phyloP scores from a whole-genome alignment of 495 filamentous ascomycete genomes.

The Barbatosphaeria neglecta region DNA sequence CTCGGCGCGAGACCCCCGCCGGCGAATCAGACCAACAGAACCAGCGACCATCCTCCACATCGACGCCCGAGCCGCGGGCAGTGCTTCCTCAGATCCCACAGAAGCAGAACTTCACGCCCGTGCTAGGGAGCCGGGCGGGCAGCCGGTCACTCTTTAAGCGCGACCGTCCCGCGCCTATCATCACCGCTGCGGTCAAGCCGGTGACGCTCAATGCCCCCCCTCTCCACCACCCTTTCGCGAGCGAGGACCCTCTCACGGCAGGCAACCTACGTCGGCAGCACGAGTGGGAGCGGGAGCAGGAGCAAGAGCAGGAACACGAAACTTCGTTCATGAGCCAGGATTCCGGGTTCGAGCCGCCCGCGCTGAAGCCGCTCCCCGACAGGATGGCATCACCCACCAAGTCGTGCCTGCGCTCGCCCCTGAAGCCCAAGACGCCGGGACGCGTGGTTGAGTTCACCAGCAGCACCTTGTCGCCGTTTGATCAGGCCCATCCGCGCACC shows the following conservation, averaged over 20 bases:
- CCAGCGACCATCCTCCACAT: slow-evolving; percentile 11
- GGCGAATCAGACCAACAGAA: background rate
- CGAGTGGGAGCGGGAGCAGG: background rate
- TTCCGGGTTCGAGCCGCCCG: slow-evolving; percentile 1
- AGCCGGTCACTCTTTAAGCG: slow-evolving; percentile 20
- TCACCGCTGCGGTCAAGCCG: background rate
- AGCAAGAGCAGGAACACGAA: background rate
- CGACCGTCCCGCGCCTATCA: slow-evolving; percentile 1
- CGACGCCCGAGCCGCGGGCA: slow-evolving; percentile 15
- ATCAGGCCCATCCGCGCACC: slow-evolving; percentile 17
- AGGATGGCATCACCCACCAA: slow-evolving; percentile 35
- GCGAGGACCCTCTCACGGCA: too few species aligned
- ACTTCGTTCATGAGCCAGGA: slow-evolving; percentile 3
- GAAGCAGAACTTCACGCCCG: slow-evolving; percentile 40
- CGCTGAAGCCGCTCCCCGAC: slow-evolving; percentile 13
- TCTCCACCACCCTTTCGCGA: background rate
- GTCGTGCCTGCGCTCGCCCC: slow-evolving; percentile 38
- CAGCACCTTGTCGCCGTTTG: slow-evolving; percentile 21
- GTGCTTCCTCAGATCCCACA: slow-evolving; percentile 24
- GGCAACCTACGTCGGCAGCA: too few species aligned
- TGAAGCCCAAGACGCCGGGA: slow-evolving; percentile 36
- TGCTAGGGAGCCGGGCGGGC: slow-evolving; percentile 9
- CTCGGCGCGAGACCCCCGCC: background rate
- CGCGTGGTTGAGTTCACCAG: slow-evolving; percentile 35
- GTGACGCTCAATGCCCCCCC: background rate